Base-by-base conservation (phyloP, 345 rosid genomes). In the Salix koriyanagi region DNA sequence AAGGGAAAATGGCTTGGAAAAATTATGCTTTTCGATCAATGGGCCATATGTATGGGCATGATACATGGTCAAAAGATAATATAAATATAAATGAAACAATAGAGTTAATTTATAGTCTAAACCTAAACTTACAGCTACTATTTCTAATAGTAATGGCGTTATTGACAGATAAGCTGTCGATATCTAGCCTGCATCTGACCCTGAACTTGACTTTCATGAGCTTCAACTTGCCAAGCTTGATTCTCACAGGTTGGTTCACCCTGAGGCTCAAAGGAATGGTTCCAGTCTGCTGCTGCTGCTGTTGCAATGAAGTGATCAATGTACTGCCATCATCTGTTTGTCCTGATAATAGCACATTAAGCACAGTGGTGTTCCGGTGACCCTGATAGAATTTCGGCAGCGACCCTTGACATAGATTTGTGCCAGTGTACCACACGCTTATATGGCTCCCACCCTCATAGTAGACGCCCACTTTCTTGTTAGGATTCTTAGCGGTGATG, bases 311-410 rank as follows among this genome's bases (percentile, higher is more conserved):
- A 28, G 58, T 67, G 21, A 83, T 10, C 84, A 92, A 75, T 23
- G 32, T 85, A 1, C 76, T 81, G 4, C 89, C 96, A 80, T 92
- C 86, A 41, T 84, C 78, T 11, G 80, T 85, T 77, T 85, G 84
- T 6, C 97, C 97, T 1, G 86, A 74, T 87, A 94, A 68, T 44
- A 85, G 80, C 73, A 94, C 78, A 21, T 69, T 61, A 56, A 94
- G 87, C 66, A 87, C 85, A 0, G 98, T 92, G 15, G 95, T 92
- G 76, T 91, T 94, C 83, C 74, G 74, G 75, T 94, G 95, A n/a
- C 98, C 97, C 73, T 94, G 98, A 82, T 92, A 94, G 80, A 94
- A 94, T 79, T 88, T 90, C 0, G 98, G 98, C 62, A 92, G 76
- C 4, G 98, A 82, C 5, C 98, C 97, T 73, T 90, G 78, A 34